phyloP scores from a whole-genome alignment of 345 rosid species.

The Noccaea bulbosa region DNA sequence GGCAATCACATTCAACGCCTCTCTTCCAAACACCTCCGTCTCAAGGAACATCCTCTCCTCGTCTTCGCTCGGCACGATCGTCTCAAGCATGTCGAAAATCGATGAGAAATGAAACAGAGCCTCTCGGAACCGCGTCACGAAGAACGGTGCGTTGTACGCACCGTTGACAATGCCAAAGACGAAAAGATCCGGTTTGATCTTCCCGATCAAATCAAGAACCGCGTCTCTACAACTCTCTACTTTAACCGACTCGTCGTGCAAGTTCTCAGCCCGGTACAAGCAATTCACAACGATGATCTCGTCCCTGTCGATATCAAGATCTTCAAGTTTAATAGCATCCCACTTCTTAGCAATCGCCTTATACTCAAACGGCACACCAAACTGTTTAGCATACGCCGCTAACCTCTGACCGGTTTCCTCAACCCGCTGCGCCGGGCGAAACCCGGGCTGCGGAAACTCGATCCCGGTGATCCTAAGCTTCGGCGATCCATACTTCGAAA shows the following conservation, averaged over 20 bases:
- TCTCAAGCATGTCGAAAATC: constrained; percentile 85
- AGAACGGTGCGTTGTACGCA: constrained; percentile 83
- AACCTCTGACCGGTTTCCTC: constrained; percentile 89
- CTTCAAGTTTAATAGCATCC: constrained; percentile 73
- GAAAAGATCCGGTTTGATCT: constrained; percentile 72
- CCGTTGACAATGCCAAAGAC: constrained; percentile 69
- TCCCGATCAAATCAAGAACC: constrained; percentile 64
- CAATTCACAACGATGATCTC: constrained; percentile 78
- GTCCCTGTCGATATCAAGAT: constrained; percentile 70
- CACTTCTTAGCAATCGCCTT: constrained; percentile 85
- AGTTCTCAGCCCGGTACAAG: constrained; percentile 64
- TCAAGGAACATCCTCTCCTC: constrained; percentile 72
- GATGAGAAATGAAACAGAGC: constrained; percentile 93
- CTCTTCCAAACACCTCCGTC: constrained; percentile 77
- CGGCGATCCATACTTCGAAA: constrained; percentile 71
- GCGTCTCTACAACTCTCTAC: constrained; percentile 64
- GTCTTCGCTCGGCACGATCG: constrained; percentile 76
- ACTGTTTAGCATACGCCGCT: constrained; percentile 77
- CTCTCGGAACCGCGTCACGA: constrained; percentile 85
- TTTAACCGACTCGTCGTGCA: constrained; percentile 75
- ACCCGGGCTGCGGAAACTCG: constrained; percentile 93
- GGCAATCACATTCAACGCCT: constrained; percentile 81
- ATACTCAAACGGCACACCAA: constrained; percentile 82
- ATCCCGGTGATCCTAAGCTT: constrained; percentile 87
- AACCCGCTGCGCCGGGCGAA: constrained; percentile 85